Conservation (phyloP, 768 basidiomycete species). For the Naganishia kalamii region DNA sequence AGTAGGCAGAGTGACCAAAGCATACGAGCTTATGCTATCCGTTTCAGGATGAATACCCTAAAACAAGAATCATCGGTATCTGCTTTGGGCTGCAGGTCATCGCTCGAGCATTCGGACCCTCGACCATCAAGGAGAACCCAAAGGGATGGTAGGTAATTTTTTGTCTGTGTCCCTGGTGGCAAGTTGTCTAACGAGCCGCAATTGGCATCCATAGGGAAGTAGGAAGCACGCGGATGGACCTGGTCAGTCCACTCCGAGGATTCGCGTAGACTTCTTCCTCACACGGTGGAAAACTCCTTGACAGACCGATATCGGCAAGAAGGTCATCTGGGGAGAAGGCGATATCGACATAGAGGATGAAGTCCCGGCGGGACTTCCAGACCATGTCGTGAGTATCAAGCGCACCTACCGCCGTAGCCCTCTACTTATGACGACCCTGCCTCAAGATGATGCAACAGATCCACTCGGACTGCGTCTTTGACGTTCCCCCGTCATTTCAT, state of each 20-base stretch:
- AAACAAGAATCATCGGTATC: constrained; percentile 32
- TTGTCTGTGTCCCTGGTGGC: background rate
- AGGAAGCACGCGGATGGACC: constrained; percentile 29
- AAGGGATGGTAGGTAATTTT: constrained; percentile 31
- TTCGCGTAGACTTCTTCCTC: background rate
- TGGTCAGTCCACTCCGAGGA: background rate
- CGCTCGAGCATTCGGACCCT: constrained; percentile 33
- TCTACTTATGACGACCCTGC: background rate
- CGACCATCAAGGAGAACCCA: constrained; percentile 28
- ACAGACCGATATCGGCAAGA: constrained; percentile 29
- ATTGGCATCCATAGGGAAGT: constrained; percentile 29
- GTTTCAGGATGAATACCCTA: constrained; percentile 28
- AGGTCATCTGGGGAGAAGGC: constrained; percentile 29
- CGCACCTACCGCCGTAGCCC: background rate
- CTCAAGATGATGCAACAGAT: constrained; percentile 36
- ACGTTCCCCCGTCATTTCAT: constrained; percentile 27
- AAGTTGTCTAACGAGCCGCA: background rate
- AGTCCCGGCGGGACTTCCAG: constrained; percentile 12
- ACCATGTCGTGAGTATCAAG: constrained; percentile 25
- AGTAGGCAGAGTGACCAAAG: too few relatives aligned
- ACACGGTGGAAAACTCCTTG: background rate
- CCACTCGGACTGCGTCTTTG: constrained; percentile 33
- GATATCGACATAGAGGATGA: constrained; percentile 16
- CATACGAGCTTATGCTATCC: background rate
- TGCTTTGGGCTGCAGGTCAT: constrained; percentile 37